Base-by-base conservation (phyloP, 1,284 basidiomycete genomes). In the Sphaerobolus stellatus region DNA sequence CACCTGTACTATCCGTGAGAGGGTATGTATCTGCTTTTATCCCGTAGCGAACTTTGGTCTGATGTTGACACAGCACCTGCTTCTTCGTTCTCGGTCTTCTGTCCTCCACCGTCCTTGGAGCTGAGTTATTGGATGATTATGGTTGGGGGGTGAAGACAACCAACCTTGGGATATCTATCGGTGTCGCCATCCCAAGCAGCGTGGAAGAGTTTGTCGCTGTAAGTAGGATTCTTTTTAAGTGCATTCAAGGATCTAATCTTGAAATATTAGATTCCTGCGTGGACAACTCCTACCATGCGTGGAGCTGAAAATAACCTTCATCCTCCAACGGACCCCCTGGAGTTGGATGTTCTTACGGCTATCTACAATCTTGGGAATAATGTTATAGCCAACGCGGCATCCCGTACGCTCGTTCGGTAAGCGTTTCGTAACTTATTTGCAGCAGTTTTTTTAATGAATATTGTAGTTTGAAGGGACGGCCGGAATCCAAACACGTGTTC, bases 301-400 rank as follows among this genome's bases (percentile, higher is more conserved):
- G 77, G 71, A 47, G 70, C 72, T 24, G 76, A 81, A 53, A 71
- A 61, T 59, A 82, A 79, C 6, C 69, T 90, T 20, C 74, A 84
- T 56, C 83, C 87, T 6, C 83, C 88, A 3, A 81, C 84, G 2
- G 76, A 80, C 2, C 84, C 88, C 53, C 74, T 84, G 40, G 94
- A 98, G 64, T 78, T 86, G n/a, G 91, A 96, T 61, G 88, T 95
- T 30, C 81, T 96, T 64, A 86, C 87, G 4, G 88, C 92, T 8
- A 91, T 99, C 48, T 89, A 95, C 62, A 98, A 98, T 66, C 77
- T 99, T 36, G 89, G 92, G 45, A 99, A 99, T 65, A 93, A 95
- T 24, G 94, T 99, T 50, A 88, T 99, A 53, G 94, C 95, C 3
- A 95, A 95, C 61, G 83, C 90, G 22, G 93, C 94, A 3, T 97